Evolutionary conservation across 2,329 filamentous ascomycete genomes (phyloP), one percentile per base, ranked within the genome.

Genomic region (Stagonosporopsis chrysanthemi): DNA sequence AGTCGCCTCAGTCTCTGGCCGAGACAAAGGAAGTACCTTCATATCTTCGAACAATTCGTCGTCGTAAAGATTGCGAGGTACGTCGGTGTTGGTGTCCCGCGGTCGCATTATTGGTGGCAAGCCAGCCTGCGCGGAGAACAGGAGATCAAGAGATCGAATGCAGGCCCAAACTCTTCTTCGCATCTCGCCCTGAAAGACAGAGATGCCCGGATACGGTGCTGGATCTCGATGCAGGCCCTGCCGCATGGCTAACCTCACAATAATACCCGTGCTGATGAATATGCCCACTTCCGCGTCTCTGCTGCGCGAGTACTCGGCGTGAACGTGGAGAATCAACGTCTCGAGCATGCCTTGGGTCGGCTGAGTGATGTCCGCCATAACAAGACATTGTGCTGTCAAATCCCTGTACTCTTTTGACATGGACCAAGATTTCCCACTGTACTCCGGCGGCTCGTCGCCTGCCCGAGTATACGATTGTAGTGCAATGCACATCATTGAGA

Each of bases 201-300:
- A 84, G 43, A 95, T 83, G 14, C 83, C 85, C 2, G 88, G 82
- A 71, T 92, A 93, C 77, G 88, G 90, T 57, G 86, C 89, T 9
- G 89, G 84, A 72, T 94, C 91, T 58, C 91, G 84, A 67, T 94
- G 91, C 66, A 93, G 90, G 4, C 89, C 90, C 86, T 90, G 90
- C 38, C 88, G 83, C 85, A 88, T 88, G 12, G 86, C 86, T 40
- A 88, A 69, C 24, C 86, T 81, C 23, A 84, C 82, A 60, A 88
- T 84, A 62, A 88, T 81, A 24, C 85, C 83, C 1, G 83, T 81
- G 58, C 88, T 77, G 24, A 88, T 79, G 75, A 87, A 82, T 15
- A 91, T 77, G 4, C 88, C 86, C 26, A 89, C 78, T 68, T 93
- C 90, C 4, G 89, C 87, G 72, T 93, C 90, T 82, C 86, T 87